Percentiles rank a stretch among this genome's conserved stretches.
Evolutionary conservation across 2,329 filamentous ascomycete genomes (phyloP).

Genomic region (Aspergillus calidoustus): DNA sequence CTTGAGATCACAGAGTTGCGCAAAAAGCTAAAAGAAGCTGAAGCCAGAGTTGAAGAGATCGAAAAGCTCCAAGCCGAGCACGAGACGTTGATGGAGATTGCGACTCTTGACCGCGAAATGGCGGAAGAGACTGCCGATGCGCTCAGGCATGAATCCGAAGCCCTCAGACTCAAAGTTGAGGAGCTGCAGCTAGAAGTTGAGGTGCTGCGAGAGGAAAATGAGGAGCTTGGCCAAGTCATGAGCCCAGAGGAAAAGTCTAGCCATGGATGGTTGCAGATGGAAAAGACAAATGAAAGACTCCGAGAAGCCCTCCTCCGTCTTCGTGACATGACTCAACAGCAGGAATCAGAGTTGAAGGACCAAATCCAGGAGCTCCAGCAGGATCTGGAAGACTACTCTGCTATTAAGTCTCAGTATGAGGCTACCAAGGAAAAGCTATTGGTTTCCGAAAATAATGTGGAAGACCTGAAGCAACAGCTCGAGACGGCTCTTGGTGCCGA

Average conservation of each 20-base stretch:
- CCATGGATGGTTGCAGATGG: slow-evolving; percentile 88
- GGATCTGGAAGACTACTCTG: slow-evolving; percentile 70
- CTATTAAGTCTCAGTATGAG: slow-evolving; percentile 71
- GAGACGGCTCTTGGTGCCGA: slow-evolving; percentile 87
- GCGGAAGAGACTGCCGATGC: slow-evolving; percentile 90
- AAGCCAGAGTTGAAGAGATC: slow-evolving; percentile 69
- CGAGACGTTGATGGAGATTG: slow-evolving; percentile 82
- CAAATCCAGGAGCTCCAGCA: slow-evolving; percentile 76
- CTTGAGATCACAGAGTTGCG: slow-evolving; percentile 78
- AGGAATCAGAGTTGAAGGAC: slow-evolving; percentile 76
- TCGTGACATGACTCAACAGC: slow-evolving; percentile 83
- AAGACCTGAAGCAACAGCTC: slow-evolving; percentile 87
- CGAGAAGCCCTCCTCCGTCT: slow-evolving; percentile 82
- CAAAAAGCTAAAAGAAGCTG: slow-evolving; percentile 76
- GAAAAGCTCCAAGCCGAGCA: slow-evolving; percentile 80
- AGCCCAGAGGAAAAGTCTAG: slow-evolving; percentile 84
- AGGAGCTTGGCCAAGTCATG: slow-evolving; percentile 81
- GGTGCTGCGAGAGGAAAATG: slow-evolving; percentile 83
- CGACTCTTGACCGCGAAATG: slow-evolving; percentile 90
- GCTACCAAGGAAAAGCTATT: slow-evolving; percentile 73
- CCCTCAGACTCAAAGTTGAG: slow-evolving; percentile 74
- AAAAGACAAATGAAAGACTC: slow-evolving; percentile 84
- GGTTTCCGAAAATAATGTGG: slow-evolving; percentile 73
- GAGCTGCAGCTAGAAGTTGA: slow-evolving; percentile 89
- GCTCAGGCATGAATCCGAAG: slow-evolving; percentile 77